These are phyloP conservation scores for Metarhizium humberi DNA, from an alignment of 2,329 filamentous ascomycete genomes.

Conservation along the genomic window DNA sequence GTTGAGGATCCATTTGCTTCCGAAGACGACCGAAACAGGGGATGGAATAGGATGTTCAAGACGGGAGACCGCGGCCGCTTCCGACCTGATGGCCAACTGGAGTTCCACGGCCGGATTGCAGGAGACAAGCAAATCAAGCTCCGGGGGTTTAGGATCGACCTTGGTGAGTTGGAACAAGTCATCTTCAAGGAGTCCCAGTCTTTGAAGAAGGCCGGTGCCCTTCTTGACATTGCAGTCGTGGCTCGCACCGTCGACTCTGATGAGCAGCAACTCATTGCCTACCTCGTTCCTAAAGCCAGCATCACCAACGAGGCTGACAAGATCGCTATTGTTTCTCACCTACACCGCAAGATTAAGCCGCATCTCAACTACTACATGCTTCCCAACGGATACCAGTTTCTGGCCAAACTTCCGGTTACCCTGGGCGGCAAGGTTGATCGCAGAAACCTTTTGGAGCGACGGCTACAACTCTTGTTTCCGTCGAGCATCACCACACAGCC, in stretches of 20 bases:
- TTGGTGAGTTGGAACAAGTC: conserved; percentile 26
- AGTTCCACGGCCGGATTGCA: conserved; percentile 25
- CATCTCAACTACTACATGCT: conserved; percentile 18
- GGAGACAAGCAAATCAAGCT: conserved; percentile 29
- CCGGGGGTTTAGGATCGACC: conserved; percentile 25
- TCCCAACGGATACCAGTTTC: conserved; percentile 14
- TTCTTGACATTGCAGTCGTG: conserved; percentile 12
- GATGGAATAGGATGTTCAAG: conserved; percentile 27
- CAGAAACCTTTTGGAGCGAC: conserved; percentile 9
- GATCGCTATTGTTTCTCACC: conserved; percentile 7
- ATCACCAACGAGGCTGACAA: conserved; percentile 7
- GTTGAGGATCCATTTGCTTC: conserved; percentile 13
- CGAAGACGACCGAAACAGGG: conserved; percentile 12
- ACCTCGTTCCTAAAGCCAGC: conserved; percentile 12
- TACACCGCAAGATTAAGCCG: conserved; percentile 12
- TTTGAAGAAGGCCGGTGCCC: conserved; percentile 3
- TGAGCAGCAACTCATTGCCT: conserved; percentile 15
- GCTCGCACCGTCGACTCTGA: conserved; percentile 12
- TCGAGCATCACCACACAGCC: conserved; percentile 2
- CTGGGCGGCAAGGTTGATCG: conserved; percentile 16
- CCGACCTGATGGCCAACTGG: conserved; percentile 24
- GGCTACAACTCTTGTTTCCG: conserved; percentile 11
- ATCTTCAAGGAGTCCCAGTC: conserved; percentile 13
- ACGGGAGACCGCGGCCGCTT: conserved; percentile 34
- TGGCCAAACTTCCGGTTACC: conserved; percentile 12